Evolutionary conservation across 2,329 filamentous ascomycete genomes (phyloP).

Genomic region (Nemania serpens): DNA sequence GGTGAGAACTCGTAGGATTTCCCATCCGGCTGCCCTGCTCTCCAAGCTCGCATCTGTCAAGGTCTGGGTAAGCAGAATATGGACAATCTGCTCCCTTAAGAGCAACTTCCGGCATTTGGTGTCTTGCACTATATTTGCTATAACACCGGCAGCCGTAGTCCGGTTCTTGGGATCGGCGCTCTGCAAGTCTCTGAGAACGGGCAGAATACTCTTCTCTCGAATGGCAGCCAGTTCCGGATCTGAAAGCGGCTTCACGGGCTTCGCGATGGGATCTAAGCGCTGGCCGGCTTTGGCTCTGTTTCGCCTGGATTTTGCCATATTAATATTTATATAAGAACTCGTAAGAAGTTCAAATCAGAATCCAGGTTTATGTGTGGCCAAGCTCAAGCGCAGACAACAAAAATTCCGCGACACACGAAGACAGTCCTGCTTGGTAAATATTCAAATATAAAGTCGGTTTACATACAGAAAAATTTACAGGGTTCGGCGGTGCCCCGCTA

Average conservation of each 20-base stretch:
- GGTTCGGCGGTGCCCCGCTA: slow-evolving; percentile 17
- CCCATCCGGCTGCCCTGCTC: slow-evolving; percentile 69
- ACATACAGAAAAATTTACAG: slow-evolving; percentile 26
- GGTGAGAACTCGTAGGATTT: slow-evolving; percentile 64
- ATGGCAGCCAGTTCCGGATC: slow-evolving; percentile 68
- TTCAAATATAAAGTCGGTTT: not conserved
- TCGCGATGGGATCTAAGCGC: slow-evolving; percentile 60
- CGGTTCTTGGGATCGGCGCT: slow-evolving; percentile 64
- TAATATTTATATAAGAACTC: not conserved
- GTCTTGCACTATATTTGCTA: slow-evolving; percentile 67
- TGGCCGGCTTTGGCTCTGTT: slow-evolving; percentile 54
- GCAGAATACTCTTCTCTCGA: slow-evolving; percentile 66
- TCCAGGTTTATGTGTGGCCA: not conserved
- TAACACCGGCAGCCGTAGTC: slow-evolving; percentile 61
- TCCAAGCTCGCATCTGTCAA: slow-evolving; percentile 66
- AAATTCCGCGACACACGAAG: no score
- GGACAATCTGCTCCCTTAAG: slow-evolving; percentile 68
- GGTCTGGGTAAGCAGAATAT: slow-evolving; percentile 65
- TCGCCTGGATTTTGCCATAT: slow-evolving; percentile 65
- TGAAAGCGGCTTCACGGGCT: slow-evolving; percentile 62
- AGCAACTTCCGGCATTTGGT: slow-evolving; percentile 66
- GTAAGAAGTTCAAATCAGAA: not conserved
- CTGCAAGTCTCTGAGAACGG: slow-evolving; percentile 64
- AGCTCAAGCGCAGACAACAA: not conserved
- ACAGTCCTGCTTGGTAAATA: not conserved